These are phyloP conservation scores for Volvox carteri DNA, from an alignment of 163 green algal species.

Conservation along the genomic window DNA sequence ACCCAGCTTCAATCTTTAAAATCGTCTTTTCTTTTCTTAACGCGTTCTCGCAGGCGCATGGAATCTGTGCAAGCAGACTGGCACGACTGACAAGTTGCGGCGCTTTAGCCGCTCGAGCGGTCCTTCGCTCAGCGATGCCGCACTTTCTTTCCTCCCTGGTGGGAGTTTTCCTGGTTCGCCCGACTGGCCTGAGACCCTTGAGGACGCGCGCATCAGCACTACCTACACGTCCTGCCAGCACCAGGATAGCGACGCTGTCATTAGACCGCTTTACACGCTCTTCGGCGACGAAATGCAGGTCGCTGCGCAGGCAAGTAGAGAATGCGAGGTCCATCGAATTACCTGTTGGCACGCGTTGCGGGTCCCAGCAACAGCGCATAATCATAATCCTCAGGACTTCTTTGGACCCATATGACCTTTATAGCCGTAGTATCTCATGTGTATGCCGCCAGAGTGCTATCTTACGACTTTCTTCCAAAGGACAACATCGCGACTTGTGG, in stretches of 20 bases:
- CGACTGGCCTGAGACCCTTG: slow-evolving; percentile 8
- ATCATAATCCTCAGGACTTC: too few relatives aligned
- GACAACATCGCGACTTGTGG: too few relatives aligned
- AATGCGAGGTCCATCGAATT: too few relatives aligned
- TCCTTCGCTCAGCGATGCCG: background rate
- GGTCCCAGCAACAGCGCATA: too few relatives aligned
- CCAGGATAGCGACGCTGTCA: background rate
- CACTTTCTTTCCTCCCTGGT: slow-evolving; percentile 9
- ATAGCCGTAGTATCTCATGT: too few relatives aligned
- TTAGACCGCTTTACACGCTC: background rate
- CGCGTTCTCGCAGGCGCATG: too few relatives aligned
- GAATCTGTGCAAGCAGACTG: background rate
- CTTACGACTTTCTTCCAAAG: too few relatives aligned
- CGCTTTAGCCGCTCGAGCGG: background rate
- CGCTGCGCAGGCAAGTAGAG: background rate
- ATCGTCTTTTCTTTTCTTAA: too few relatives aligned
- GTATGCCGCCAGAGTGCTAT: too few relatives aligned
- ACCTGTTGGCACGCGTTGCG: too few relatives aligned
- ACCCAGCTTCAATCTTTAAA: too few relatives aligned
- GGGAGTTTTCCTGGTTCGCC: background rate
- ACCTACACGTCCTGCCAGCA: background rate
- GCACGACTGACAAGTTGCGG: background rate
- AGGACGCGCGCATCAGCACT: background rate
- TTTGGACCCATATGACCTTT: too few relatives aligned
- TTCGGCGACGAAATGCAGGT: background rate